phyloP scores from a whole-genome alignment of 164 flowering plant species.

The Kalanchoe fedtschenkoi region DNA sequence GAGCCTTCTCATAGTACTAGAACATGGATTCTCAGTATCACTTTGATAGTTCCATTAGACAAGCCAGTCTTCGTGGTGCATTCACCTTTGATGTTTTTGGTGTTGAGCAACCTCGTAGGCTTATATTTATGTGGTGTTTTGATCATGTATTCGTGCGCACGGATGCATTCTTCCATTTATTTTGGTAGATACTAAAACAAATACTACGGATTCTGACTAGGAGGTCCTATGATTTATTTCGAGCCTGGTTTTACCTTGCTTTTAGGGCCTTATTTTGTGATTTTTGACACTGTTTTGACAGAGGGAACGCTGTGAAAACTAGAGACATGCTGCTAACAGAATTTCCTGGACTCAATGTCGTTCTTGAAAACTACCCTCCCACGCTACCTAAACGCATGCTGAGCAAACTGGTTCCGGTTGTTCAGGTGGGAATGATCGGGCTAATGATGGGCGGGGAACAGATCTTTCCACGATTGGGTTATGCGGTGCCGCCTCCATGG shows the following conservation, averaged over 20 bases:
- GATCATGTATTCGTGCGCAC: too few species aligned
- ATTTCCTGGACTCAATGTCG: conserved; percentile 67
- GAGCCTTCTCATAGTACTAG: too few species aligned
- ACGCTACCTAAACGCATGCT: conserved; percentile 74
- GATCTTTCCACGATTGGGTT: conserved; percentile 76
- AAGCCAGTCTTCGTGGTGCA: too few species aligned
- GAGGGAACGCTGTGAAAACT: conserved; percentile 79
- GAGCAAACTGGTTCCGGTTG: conserved; percentile 61
- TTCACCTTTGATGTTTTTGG: too few species aligned
- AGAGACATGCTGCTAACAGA: conserved; percentile 67
- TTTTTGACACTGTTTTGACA: conserved; percentile 18
- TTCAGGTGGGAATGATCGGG: conserved; percentile 62
- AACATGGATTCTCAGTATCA: too few species aligned
- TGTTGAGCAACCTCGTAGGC: background rate
- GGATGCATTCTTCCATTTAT: too few species aligned
- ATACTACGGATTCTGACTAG: too few species aligned
- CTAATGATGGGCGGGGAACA: conserved; percentile 74
- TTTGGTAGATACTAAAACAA: too few species aligned
- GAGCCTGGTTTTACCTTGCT: background rate
- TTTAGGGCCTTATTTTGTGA: background rate
- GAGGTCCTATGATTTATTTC: too few species aligned
- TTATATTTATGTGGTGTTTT: too few species aligned
- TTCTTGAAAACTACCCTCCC: conserved; percentile 75
- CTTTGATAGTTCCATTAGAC: too few species aligned
- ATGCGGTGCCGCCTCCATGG: conserved; percentile 71